A percentile compares a stretch with the other conserved stretches of the same genome.
These are phyloP conservation scores for Umbellularia californica DNA, from an alignment of 164 flowering plant species.

Conservation along the genomic window DNA sequence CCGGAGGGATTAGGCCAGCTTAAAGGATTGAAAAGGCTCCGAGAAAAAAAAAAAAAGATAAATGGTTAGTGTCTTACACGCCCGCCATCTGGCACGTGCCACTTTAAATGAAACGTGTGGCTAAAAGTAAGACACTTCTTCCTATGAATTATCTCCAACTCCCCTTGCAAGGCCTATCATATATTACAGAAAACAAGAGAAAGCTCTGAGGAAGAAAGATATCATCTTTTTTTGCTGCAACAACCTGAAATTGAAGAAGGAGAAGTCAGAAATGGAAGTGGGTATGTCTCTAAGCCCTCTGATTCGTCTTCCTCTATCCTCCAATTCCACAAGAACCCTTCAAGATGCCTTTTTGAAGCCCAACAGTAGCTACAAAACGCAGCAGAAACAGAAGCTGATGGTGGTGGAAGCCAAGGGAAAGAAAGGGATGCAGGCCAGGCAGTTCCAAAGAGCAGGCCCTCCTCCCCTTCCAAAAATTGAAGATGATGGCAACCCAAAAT, in stretches of 20 bases:
- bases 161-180: no score
- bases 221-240: no score
- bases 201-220: no score
- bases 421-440: slow-evolving; percentile 63
- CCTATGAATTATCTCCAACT: no score
- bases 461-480: slow-evolving; percentile 78
- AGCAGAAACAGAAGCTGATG: slow-evolving; percentile 10
- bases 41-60: no score
- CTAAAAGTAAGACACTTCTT: no score
- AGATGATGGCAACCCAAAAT: slow-evolving; percentile 88
- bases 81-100: no score
- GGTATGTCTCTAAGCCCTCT: slow-evolving; percentile 69
- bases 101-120: no score
- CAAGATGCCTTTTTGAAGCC: slow-evolving; percentile 31
- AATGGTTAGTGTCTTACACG: no score
- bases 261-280: slow-evolving; percentile 44
- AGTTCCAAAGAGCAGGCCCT: slow-evolving; percentile 39
- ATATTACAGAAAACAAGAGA: no score
- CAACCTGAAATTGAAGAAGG: neutral
- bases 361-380: slow-evolving; percentile 5
- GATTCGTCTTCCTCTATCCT: slow-evolving; percentile 50
- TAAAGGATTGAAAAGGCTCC: no score
- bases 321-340: neutral
- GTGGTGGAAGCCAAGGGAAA: slow-evolving; percentile 85
- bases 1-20: no score